A percentile compares a stretch with the other conserved stretches of the same genome.
Evolutionary conservation across 148 eudicot species (phyloP).

Genomic region (Dianthus caryophyllus): DNA sequence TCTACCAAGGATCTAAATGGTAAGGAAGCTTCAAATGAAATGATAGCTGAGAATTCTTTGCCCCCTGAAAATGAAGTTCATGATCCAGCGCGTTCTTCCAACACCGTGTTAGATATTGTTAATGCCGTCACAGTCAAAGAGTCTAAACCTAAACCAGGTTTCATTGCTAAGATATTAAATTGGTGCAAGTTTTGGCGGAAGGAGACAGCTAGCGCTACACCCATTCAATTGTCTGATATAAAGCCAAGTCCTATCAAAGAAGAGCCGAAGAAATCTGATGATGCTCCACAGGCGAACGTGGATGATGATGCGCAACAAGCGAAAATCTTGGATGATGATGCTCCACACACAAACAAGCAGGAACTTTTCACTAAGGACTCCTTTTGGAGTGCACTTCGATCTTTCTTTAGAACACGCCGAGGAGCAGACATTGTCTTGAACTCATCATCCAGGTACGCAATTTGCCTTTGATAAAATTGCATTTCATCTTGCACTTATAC

Average conservation of each 20-base stretch:
- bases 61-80: conserved; percentile 12
- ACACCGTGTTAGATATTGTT: conserved; percentile 20
- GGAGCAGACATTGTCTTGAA: conserved; percentile 46
- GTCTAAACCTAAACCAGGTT: conserved; percentile 27
- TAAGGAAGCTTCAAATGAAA: conserved; percentile 18
- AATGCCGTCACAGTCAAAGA: conserved; percentile 24
- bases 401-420: conserved; percentile 48
- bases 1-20: too few species aligned
- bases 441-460: conserved; percentile 61
- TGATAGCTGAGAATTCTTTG: conserved; percentile 17
- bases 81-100: conserved; percentile 26
- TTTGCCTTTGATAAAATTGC: too few species aligned
- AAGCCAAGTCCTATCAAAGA: conserved; percentile 20
- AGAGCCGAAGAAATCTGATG: conserved; percentile 19
- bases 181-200: conserved; percentile 50
- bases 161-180: conserved; percentile 31
- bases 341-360: conserved; percentile 17
- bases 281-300: too few species aligned
- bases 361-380: conserved; percentile 52
- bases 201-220: conserved; percentile 21
- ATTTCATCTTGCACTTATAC: too few species aligned
- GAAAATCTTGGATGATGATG: background rate
- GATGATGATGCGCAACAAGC: too few species aligned
- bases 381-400: conserved; percentile 67
- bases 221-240: conserved; percentile 27